phyloP scores from a whole-genome alignment of 1,139 yeast genomes.

The Protomyces lactucae-debilis region DNA sequence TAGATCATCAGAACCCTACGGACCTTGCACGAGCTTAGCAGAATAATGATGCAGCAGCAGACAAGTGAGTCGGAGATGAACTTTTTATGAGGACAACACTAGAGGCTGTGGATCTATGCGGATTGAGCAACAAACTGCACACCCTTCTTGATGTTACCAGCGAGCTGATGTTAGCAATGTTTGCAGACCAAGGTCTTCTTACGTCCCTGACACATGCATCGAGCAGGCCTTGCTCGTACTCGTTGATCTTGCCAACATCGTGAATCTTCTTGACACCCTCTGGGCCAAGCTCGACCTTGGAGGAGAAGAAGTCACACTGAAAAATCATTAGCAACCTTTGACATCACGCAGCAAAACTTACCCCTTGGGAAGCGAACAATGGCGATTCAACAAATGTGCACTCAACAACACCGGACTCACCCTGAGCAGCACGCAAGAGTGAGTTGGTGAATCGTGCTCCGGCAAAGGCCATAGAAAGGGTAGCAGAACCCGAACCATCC shows the following conservation, averaged over 20 bases:
- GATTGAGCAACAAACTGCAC: slow-evolving; percentile 9
- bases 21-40: no score
- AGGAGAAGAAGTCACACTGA: slow-evolving; percentile 47
- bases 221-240: slow-evolving; percentile 70
- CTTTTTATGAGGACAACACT: not conserved
- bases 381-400: slow-evolving; percentile 67
- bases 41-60: no score
- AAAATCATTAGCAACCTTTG: not conserved
- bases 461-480: slow-evolving; percentile 97
- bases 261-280: slow-evolving; percentile 78
- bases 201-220: slow-evolving; percentile 36
- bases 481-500: slow-evolving; percentile 98
- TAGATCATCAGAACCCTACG: no score
- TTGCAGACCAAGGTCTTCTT: not conserved
- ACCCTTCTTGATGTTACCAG: slow-evolving; percentile 68
- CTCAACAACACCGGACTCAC: slow-evolving; percentile 50
- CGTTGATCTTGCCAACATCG: slow-evolving; percentile 71
- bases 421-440: slow-evolving; percentile 52
- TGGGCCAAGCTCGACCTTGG: slow-evolving; percentile 83
- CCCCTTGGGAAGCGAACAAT: slow-evolving; percentile 69
- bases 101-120: not conserved
- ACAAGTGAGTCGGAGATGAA: no score
- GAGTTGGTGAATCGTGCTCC: slow-evolving; percentile 58
- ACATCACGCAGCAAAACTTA: not conserved
- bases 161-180: slow-evolving; percentile 40